Percentiles rank a stretch among this genome's conserved stretches.
phyloP scores from a whole-genome alignment of 129 eudicot genomes.

The Saussurea involucrata region DNA sequence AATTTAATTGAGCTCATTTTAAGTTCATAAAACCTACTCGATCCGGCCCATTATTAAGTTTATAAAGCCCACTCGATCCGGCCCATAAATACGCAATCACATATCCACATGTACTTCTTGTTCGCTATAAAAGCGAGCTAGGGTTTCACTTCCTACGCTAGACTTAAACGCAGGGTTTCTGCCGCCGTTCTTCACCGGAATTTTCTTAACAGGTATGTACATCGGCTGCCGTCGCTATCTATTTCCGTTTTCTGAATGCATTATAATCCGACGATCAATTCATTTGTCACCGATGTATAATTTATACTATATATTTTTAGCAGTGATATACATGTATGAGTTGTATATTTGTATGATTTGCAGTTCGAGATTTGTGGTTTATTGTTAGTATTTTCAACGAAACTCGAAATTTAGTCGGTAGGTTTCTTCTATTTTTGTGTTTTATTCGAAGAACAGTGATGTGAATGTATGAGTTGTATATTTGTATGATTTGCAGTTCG shows the following conservation, averaged over 20 bases:
- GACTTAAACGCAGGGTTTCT: conserved; percentile 18
- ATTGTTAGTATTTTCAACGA: too few relatives aligned
- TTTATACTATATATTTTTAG: not conserved
- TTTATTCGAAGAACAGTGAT: not conserved
- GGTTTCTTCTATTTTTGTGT: not conserved
- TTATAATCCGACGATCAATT: not conserved
- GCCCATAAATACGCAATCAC: not conserved
- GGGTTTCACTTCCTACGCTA: conserved; percentile 18
- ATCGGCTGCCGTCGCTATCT: not conserved
- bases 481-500: not conserved
- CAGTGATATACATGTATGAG: not conserved
- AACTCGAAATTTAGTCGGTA: not conserved
- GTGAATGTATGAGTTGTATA: not conserved
- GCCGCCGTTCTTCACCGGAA: conserved; percentile 6
- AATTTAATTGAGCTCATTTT: not conserved
- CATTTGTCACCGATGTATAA: not conserved
- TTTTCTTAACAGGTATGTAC: not conserved
- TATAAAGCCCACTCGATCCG: not conserved
- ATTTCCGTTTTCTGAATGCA: not conserved
- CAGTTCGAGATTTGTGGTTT: not conserved
- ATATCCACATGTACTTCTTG: not conserved
- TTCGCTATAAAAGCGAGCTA: conserved; percentile 7
- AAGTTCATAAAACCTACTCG: not conserved
- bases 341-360: not conserved
- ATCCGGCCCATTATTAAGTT: not conserved